A percentile compares a stretch with the other conserved stretches of the same genome.
Conservation (phyloP, 1,284 basidiomycete species). For the Puccinia polysora region DNA sequence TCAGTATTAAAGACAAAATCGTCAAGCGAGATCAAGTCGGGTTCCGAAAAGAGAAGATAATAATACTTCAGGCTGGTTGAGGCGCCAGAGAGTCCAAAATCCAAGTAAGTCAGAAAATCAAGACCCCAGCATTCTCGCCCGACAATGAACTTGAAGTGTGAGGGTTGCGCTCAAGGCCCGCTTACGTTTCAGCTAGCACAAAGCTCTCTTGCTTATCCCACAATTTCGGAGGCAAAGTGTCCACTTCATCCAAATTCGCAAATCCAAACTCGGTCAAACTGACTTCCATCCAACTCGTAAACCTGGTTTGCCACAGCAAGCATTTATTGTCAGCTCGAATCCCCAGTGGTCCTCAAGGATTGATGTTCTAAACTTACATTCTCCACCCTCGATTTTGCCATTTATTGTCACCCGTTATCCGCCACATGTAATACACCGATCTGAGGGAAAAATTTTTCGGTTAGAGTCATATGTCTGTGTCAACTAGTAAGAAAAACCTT, state of each 20-base stretch:
- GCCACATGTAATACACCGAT: constrained; percentile 58
- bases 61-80: constrained; percentile 46
- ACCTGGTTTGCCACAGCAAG: constrained; percentile 7
- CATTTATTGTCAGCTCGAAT: neutral
- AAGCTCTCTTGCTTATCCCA: constrained; percentile 58
- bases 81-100: neutral
- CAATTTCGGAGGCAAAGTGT: constrained; percentile 49
- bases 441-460: neutral
- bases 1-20: constrained; percentile 60
- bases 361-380: constrained; percentile 54
- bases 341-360: neutral
- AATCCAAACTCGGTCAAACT: constrained; percentile 51
- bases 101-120: neutral
- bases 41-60: constrained; percentile 57
- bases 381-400: constrained; percentile 60
- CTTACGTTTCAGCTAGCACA: constrained; percentile 60
- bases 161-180: neutral
- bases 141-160: neutral
- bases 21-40: constrained; percentile 58
- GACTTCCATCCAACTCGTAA: constrained; percentile 58
- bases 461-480: neutral
- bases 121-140: too few relatives aligned
- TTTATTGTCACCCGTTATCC: constrained; percentile 58
- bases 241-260: constrained; percentile 55
- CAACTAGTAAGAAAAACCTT: neutral